Conservation (phyloP, 1,284 basidiomycete species). For the Mycena citricolor region DNA sequence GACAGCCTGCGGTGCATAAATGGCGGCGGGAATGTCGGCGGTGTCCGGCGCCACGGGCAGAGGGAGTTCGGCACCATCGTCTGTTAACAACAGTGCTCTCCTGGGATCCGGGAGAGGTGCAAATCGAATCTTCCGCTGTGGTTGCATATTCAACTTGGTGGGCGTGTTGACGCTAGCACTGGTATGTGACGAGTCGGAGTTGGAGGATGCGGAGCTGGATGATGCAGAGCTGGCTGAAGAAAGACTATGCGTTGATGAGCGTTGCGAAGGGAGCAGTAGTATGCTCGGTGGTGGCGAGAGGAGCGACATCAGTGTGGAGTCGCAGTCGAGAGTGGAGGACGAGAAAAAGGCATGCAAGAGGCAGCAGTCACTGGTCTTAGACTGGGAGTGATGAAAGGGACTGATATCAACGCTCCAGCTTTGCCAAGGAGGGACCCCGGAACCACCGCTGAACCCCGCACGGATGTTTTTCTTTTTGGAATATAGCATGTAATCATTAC, state of each 20-base stretch:
- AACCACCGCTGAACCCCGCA: no score
- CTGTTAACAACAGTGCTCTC: slow-evolving; percentile 44
- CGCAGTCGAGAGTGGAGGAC: no score
- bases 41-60: slow-evolving; percentile 30
- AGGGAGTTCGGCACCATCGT: slow-evolving; percentile 42
- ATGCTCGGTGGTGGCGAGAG: slow-evolving; percentile 6
- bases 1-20: slow-evolving; percentile 11
- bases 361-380: no score
- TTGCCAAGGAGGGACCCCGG: no score
- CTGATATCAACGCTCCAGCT: no score
- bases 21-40: slow-evolving; percentile 20
- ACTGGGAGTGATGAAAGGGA: no score
- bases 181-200: slow-evolving; percentile 10
- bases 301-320: no score
- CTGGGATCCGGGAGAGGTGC: slow-evolving; percentile 76
- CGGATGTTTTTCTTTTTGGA: not conserved
- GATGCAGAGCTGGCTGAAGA: slow-evolving; percentile 6
- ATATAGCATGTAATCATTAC: no score
- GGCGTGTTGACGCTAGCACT: slow-evolving; percentile 7
- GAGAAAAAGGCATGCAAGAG: no score
- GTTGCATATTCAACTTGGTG: slow-evolving; percentile 2
- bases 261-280: slow-evolving; percentile 15
- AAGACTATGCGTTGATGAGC: slow-evolving; percentile 16
- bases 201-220: no score
- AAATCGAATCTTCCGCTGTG: slow-evolving; percentile 52